Percentiles rank a stretch among this genome's conserved stretches.
Evolutionary conservation across 257 asterid genomes (phyloP).

Genomic region (Solanum habrochaites): DNA sequence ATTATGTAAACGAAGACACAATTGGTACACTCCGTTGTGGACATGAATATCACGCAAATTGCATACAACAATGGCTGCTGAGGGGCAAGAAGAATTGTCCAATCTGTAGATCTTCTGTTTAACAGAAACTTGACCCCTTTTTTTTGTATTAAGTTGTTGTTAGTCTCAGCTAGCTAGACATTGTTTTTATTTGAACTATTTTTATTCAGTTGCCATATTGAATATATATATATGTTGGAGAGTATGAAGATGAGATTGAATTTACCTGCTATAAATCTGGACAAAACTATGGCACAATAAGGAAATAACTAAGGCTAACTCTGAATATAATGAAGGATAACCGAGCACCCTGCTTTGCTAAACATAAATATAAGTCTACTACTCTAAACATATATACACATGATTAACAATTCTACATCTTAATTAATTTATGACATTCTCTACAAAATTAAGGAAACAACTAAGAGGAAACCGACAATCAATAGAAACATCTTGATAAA

Average conservation of each 20-base stretch:
- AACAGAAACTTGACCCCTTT: too few species aligned
- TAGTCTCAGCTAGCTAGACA: neutral
- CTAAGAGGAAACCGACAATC: constrained; percentile 29
- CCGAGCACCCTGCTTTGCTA: neutral
- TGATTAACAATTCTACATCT: neutral
- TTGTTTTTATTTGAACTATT: neutral
- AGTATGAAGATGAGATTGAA: neutral
- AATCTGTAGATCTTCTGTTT: neutral
- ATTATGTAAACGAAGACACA: neutral
- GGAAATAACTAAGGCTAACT: too few species aligned
- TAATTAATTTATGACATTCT: neutral
- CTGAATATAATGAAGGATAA: neutral
- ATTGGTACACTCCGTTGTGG: neutral
- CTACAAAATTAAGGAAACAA: constrained; percentile 27
- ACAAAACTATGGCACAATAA: too few species aligned
- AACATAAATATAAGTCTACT: constrained; percentile 14
- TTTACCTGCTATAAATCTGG: neutral
- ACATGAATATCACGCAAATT: neutral
- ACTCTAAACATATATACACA: constrained; percentile 26
- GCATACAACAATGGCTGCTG: neutral
- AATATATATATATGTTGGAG: neutral
- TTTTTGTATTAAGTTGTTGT: neutral
- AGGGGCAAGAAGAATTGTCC: neutral
- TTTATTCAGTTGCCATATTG: neutral
- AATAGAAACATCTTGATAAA: constrained; percentile 36